Evolutionary conservation across 78 protist species (phyloP).

Genomic region (Pigoraptor vietnamica): DNA sequence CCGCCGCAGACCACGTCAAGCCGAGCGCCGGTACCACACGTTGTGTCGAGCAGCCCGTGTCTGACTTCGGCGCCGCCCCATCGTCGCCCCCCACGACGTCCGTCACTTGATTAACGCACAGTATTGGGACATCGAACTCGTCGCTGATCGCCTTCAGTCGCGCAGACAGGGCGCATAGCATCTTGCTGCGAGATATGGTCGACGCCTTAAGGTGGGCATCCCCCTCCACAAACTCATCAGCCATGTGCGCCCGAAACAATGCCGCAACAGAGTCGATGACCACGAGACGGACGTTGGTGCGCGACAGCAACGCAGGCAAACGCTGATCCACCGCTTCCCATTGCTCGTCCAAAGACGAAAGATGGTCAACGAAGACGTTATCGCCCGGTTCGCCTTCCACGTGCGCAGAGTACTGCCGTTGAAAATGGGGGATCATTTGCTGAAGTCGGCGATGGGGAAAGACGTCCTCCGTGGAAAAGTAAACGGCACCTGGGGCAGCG

Average conservation of each 20-base stretch:
- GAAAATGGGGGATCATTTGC: neutral
- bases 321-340: neutral
- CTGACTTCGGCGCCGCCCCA: neutral
- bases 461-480: neutral
- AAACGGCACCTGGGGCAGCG: neutral
- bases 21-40: slow-evolving; percentile 1
- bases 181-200: neutral
- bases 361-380: neutral
- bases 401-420: neutral
- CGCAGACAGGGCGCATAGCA: neutral
- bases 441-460: neutral
- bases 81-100: neutral
- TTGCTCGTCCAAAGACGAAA: neutral
- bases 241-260: neutral
- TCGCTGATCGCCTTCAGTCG: neutral
- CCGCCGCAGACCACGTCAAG: neutral
- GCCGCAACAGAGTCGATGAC: slow-evolving; percentile 29
- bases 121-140: neutral
- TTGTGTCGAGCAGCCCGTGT: neutral
- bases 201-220: neutral
- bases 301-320: neutral
- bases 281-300: neutral
- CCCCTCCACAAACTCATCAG: neutral
- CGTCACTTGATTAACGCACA: slow-evolving; percentile 13
- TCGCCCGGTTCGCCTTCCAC: neutral